Evolutionary conservation across 2,329 filamentous ascomycete genomes (phyloP).

Genomic region (Penicillium sumatraense): DNA sequence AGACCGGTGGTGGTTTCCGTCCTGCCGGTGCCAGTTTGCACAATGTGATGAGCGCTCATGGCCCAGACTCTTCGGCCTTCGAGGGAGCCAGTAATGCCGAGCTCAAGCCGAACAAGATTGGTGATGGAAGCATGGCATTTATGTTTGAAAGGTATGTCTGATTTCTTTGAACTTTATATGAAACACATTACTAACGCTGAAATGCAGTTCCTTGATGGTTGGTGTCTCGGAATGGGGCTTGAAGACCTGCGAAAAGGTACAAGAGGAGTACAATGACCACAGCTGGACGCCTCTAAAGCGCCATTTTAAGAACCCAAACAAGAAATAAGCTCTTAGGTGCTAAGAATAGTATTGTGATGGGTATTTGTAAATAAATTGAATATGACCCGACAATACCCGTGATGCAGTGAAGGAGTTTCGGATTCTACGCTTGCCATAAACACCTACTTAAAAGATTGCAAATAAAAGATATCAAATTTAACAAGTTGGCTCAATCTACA

Average conservation of each 20-base stretch:
- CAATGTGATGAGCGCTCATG: slow-evolving; percentile 74
- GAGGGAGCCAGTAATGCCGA: slow-evolving; percentile 59
- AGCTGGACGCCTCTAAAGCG: slow-evolving; percentile 75
- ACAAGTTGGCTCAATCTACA: too few species aligned
- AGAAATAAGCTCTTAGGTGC: slow-evolving; percentile 25
- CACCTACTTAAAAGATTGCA: background rate
- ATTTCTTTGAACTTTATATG: background rate
- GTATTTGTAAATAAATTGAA: slow-evolving; percentile 9
- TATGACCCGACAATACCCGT: slow-evolving; percentile 10
- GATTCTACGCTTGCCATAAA: too few species aligned
- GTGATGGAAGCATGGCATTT: slow-evolving; percentile 66
- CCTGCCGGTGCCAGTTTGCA: slow-evolving; percentile 68
- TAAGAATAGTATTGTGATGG: background rate
- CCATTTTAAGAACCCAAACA: slow-evolving; percentile 62
- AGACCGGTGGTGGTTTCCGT: slow-evolving; percentile 61
- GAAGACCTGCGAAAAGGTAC: slow-evolving; percentile 71
- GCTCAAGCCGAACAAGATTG: slow-evolving; percentile 60
- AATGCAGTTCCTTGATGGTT: slow-evolving; percentile 64
- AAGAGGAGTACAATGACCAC: slow-evolving; percentile 76
- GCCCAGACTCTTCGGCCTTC: slow-evolving; percentile 61
- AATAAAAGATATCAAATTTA: background rate
- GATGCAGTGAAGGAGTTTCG: background rate
- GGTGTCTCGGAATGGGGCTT: slow-evolving; percentile 75
- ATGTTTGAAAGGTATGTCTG: slow-evolving; percentile 62
- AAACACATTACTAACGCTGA: slow-evolving; percentile 44